These are phyloP conservation scores for Inga oerstediana DNA, from an alignment of 306 rosid genomes.

Conservation along the genomic window DNA sequence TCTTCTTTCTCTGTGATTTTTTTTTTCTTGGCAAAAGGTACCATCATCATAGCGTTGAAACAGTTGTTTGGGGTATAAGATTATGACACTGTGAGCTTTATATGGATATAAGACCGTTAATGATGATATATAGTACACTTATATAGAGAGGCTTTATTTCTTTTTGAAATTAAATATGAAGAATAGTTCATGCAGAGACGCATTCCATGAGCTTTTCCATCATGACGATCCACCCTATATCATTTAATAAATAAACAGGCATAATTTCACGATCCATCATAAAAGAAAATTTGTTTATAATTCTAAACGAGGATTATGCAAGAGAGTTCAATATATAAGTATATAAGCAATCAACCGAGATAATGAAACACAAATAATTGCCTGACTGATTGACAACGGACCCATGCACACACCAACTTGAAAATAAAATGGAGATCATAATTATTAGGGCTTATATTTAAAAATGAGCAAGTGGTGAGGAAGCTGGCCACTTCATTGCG, in stretches of 20 bases:
- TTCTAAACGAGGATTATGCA: not conserved
- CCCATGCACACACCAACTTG: not conserved
- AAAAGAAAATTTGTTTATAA: not conserved
- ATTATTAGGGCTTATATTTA: not conserved
- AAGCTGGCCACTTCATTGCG: not conserved
- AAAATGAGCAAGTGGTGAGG: not conserved
- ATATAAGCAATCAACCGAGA: not conserved
- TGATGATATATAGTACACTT: not conserved
- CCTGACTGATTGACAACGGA: not conserved
- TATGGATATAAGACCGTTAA: conserved; percentile 7
- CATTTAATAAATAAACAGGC: conserved; percentile 4
- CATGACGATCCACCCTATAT: conserved; percentile 27
- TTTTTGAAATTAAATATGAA: not conserved
- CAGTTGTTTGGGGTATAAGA: conserved; percentile 15
- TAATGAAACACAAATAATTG: conserved; percentile 2
- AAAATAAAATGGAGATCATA: conserved; percentile 1
- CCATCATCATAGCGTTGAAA: conserved; percentile 9
- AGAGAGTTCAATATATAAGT: not conserved
- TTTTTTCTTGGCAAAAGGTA: not conserved
- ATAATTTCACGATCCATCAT: conserved; percentile 5
- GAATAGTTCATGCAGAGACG: conserved; percentile 10
- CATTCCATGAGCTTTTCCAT: conserved; percentile 26
- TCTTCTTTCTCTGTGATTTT: not conserved
- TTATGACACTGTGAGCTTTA: not conserved
- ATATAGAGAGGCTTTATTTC: not conserved